Percentiles rank a stretch among this genome's conserved stretches.
phyloP scores from a whole-genome alignment of 768 basidiomycete species.

The Lactarius tabidus region DNA sequence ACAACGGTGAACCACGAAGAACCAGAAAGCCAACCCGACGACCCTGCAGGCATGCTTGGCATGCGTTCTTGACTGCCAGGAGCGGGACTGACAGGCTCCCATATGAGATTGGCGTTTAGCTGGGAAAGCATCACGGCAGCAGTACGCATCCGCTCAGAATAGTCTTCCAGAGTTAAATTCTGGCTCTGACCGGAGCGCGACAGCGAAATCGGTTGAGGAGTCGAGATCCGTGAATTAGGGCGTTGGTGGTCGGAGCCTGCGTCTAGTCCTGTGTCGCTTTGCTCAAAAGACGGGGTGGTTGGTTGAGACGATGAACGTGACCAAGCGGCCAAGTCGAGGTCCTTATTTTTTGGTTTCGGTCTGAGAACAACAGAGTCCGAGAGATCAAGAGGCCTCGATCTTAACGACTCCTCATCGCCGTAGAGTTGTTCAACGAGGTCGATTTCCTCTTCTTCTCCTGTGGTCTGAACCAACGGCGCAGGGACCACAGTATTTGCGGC shows the following conservation, averaged over 20 bases:
- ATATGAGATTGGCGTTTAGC: conserved; percentile 74
- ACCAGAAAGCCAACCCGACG: conserved; percentile 32
- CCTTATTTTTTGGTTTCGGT: conserved; percentile 80
- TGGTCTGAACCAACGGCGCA: conserved; percentile 12
- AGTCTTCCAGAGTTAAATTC: conserved; percentile 84
- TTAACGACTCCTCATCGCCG: conserved; percentile 69
- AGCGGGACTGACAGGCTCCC: conserved; percentile 43
- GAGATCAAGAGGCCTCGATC: conserved; percentile 67
- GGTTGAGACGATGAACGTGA: conserved; percentile 50
- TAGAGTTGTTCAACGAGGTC: conserved; percentile 97
- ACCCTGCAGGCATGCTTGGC: conserved; percentile 19
- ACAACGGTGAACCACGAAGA: conserved; percentile 29
- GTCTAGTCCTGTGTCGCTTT: background rate
- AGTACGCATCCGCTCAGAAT: conserved; percentile 97
- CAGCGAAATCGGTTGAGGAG: conserved; percentile 19
- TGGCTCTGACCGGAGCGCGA: conserved; percentile 15
- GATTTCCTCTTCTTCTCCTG: conserved; percentile 75
- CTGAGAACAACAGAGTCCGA: conserved; percentile 83
- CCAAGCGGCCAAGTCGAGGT: conserved; percentile 84
- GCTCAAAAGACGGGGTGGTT: conserved; percentile 43
- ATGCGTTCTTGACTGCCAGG: conserved; percentile 21
- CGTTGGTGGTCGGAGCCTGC: conserved; percentile 6
- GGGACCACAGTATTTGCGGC: background rate
- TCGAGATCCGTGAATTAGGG: conserved; percentile 10
- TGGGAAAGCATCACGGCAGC: conserved; percentile 99